Evolutionary conservation across 2,329 filamentous ascomycete species (phyloP), one percentile per base, ranked within the genome.

Genomic region (Aspergillus calidoustus): DNA sequence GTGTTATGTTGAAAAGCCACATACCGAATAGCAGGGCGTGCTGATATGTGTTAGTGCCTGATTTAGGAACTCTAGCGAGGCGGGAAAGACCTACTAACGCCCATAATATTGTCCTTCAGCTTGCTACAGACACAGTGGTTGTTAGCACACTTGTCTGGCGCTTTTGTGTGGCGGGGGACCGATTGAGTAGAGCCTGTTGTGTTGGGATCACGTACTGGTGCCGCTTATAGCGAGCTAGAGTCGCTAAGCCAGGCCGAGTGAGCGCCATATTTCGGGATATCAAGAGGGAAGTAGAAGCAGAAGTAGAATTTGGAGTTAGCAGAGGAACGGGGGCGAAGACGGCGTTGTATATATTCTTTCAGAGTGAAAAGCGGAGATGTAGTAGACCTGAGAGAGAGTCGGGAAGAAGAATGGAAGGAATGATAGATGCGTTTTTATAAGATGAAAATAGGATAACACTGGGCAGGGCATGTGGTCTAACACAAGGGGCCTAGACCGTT

Each of bases 1-100:
- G 9, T 11, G 13, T 38, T 9, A 15, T 38, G 34, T 13, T 13
- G 34, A n/a, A 23, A 30, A 25, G 31, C 15, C n/a, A 59, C 59
- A 51, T 69, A 72, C 73, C 74, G 73, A 46, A 77, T 73, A 0
- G 69, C 68, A 0, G 73, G 73, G 1, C 67, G 67, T 3, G 71
- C 72, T 74, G 54, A 23, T 34, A n/a, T 30, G 7, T 8, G 4
- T 30, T n/a, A 17, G 17, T 50, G 23, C 19, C n/a, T 31, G n/a
- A 41, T 8, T 9, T 19, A n/a, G 22, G 4, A 13, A 28, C 23
- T 23, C 11, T 11, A 4, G 19, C n/a, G 9, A 50, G 22, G 19
- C 19, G 19, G 19, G 19, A 1, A 1, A 54, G 47, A 69, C 71
- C 66, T 60, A 74, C 72, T 74, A 15, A 74, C 69, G 0, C 72